Conservation (phyloP, 192 early-diverging fungal species). For the Mortierella hygrophila region DNA sequence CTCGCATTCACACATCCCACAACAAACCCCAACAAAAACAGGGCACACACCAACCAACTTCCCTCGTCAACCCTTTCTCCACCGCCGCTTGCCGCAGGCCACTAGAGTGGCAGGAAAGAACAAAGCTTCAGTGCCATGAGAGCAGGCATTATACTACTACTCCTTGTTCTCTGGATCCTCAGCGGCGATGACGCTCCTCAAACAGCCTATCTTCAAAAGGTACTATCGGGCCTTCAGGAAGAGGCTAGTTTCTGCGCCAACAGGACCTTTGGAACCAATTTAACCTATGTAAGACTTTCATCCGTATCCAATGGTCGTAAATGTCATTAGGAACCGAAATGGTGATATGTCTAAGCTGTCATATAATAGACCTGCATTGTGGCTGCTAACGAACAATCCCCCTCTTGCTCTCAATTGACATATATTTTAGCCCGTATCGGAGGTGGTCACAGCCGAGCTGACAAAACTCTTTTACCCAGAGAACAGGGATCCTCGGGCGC, state of each 20-base stretch:
- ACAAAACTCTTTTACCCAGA: constrained; percentile 28
- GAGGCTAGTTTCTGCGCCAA: constrained; percentile 55
- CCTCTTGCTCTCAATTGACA: neutral
- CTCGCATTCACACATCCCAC: neutral
- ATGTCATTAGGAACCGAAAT: neutral
- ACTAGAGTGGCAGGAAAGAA: neutral
- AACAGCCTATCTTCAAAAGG: constrained; percentile 42
- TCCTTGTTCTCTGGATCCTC: constrained; percentile 59
- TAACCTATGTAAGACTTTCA: constrained; percentile 55
- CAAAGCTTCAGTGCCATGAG: constrained; percentile 25
- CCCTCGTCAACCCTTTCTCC: neutral
- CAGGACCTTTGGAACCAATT: constrained; percentile 59
- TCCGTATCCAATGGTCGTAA: neutral
- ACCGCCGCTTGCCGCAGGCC: neutral
- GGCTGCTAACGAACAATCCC: neutral
- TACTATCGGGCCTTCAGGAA: constrained; percentile 36
- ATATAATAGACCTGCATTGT: neutral
- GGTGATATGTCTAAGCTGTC: neutral
- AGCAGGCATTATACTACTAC: constrained; percentile 36
- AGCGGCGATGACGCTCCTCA: constrained; percentile 57
- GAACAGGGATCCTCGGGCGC: constrained; percentile 31
- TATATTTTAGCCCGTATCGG: constrained; percentile 49
- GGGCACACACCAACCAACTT: neutral
- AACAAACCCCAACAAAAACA: neutral
- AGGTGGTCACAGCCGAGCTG: constrained; percentile 26